Conservation (phyloP, 768 basidiomycete species). For the Boletus huronensis region DNA sequence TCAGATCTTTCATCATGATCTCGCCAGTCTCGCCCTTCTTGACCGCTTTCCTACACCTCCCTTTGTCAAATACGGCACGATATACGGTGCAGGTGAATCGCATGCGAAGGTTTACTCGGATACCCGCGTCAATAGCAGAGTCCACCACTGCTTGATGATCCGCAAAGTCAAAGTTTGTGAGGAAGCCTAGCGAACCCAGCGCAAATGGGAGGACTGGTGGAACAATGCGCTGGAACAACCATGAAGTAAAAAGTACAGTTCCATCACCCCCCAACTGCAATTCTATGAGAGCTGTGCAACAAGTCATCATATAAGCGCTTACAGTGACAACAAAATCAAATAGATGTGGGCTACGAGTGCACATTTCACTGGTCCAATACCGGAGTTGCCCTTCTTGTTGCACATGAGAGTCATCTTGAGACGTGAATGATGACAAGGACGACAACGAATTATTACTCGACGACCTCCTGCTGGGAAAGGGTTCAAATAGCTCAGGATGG, state of each 20-base stretch:
- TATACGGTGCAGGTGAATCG: constrained; percentile 99
- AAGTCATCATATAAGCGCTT: constrained; percentile 29
- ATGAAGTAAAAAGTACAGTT: constrained; percentile 97
- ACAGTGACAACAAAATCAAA: constrained; percentile 99
- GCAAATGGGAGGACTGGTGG: constrained; percentile 99
- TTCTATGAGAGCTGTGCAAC: constrained; percentile 10
- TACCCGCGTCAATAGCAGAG: constrained; percentile 84
- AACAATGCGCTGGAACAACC: constrained; percentile 97
- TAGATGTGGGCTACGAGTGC: constrained; percentile 80
- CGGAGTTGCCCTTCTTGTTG: constrained; percentile 85
- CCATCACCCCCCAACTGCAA: constrained; percentile 93
- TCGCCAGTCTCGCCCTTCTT: constrained; percentile 94
- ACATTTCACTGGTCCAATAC: constrained; percentile 98
- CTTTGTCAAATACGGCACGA: constrained; percentile 77
- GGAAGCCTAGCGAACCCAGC: constrained; percentile 94
- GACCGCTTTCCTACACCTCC: constrained; percentile 71
- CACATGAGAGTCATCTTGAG: constrained; percentile 37
- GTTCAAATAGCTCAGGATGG: constrained; percentile 83
- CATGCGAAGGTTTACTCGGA: constrained; percentile 97
- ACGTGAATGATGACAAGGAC: constrained; percentile 45
- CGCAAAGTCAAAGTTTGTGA: constrained; percentile 93
- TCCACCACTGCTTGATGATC: constrained; percentile 85
- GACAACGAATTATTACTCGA: constrained; percentile 64
- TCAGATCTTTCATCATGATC: constrained; percentile 93
- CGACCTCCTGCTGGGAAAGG: constrained; percentile 69